phyloP scores from a whole-genome alignment of 257 asterid species.

The Solanum peruvianum region DNA sequence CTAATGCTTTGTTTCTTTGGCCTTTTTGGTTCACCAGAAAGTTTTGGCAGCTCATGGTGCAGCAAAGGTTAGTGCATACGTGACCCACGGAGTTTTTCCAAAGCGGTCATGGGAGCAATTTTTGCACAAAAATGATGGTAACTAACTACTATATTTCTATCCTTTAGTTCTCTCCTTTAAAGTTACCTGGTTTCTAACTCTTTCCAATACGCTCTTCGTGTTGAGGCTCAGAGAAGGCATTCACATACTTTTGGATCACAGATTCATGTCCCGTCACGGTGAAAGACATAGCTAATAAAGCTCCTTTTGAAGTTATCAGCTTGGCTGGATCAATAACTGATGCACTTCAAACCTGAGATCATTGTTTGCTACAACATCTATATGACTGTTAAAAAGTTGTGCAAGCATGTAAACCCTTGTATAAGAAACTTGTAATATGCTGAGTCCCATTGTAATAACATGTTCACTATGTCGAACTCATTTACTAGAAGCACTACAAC shows the following conservation, averaged over 20 bases:
- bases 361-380: neutral
- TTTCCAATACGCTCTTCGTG: neutral
- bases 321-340: slow-evolving; percentile 90
- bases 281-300: slow-evolving; percentile 43
- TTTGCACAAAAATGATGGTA: slow-evolving; percentile 60
- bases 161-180: neutral
- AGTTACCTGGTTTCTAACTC: neutral
- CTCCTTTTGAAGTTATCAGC: slow-evolving; percentile 85
- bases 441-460: neutral
- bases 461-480: neutral
- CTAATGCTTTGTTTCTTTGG: neutral
- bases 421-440: neutral
- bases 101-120: slow-evolving; percentile 74
- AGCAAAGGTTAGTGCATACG: slow-evolving; percentile 84
- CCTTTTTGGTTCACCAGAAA: slow-evolving; percentile 38
- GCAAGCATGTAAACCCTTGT: neutral
- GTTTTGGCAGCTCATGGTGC: slow-evolving; percentile 89
- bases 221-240: slow-evolving; percentile 27
- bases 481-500: neutral
- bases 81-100: slow-evolving; percentile 84
- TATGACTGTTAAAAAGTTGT: neutral
- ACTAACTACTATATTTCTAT: neutral
- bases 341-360: slow-evolving; percentile 66
- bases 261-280: slow-evolving; percentile 85
- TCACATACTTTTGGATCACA: slow-evolving; percentile 82